Base-by-base conservation (phyloP, 2,329 filamentous ascomycete species). In the Penicillium freii region DNA sequence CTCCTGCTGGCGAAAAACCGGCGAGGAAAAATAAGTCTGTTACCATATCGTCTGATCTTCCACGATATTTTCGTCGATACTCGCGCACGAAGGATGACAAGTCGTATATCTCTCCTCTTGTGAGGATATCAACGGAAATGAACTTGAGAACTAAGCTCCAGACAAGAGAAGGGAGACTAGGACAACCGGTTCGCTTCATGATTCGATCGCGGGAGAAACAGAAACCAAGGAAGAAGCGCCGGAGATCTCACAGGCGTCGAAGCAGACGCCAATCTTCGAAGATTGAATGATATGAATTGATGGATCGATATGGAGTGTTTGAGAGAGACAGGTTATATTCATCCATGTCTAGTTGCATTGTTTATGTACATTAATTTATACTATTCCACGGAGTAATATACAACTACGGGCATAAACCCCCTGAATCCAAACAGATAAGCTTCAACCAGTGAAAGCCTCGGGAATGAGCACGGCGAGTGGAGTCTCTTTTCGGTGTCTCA, bases 31-130 rank as follows among this genome's bases (percentile, higher is more conserved):
- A 39, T 15, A 55, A 55, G 23, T 19, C 9, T 3, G 53, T 56
- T 42, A 56, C 53, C n/a, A 56, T 56, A 29, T 33, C 46, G 3
- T 13, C 53, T 13, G 47, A 55, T 21, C 52, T 40, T 27, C 46
- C 53, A 19, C 39, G 39, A 25, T 42, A 55, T 15, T 9, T 34
- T 17, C 46, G 38, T 34, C 46, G 15, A 51, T 43, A 51, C 13
- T 17, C 23, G 2, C 21, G 33, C 21, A 33, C 44, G 11, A 49
- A 54, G 5, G 10, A 15, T 13, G n/a, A 10, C n/a, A 53, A 47
- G 31, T 29, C 23, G 4, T 31, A 5, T 9, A 38, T 56, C 39
- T 31, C 53, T 2, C 53, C 46, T 10, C 8, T 56, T 43, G 47
- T 56, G 23, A 51, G 48, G n/a, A 21, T 51, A 4, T 31, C 53